Evolutionary conservation across 1,139 yeast genomes (phyloP), one percentile per base, ranked within the genome.

Genomic region (Pichia cactophila): DNA sequence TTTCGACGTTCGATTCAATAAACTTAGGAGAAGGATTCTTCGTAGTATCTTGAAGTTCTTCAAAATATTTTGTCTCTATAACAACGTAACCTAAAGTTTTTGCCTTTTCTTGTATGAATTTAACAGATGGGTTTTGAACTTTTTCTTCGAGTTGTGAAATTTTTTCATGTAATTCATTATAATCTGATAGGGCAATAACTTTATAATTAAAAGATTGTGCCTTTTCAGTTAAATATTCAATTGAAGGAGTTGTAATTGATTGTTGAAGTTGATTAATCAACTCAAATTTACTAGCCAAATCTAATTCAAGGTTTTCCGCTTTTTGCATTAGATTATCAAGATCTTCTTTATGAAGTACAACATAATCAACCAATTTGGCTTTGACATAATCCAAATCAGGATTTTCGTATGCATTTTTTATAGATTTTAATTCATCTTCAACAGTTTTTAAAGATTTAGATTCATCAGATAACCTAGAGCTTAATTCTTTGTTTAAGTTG

Each of bases 111-210:
- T 52, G 51, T 38, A 58, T 46, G 8, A 51, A 45, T 33, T 61
- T 63, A 51, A 67, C 64, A 41, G 65, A 69, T 28, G 64, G 66
- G 12, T n/a, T 40, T 23, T 31, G 14, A 14, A 31, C 7, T 2
- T 31, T 14, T 14, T 12, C 35, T 14, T 47, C 49, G n/a, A 45
- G 17, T 10, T 38, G 14, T 26, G 9, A 20, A 28, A n/a, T 16
- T 31, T 38, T 29, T 16, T 16, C 20, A 35, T 35, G 20, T 14
- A 35, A 16, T 16, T 35, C 10, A 16, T n/a, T 16, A 17, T 16
- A 35, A 4, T 35, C 38, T 16, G 38, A 16, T 9, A 16, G 8
- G 12, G 20, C 23, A 35, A 35, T 16, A 17, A 35, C 11, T 16
- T 35, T 35, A 16, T 35, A 16, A 2, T 35, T 10, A 8, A 16